phyloP scores from a whole-genome alignment of 202 grass and related monocot species.

The Schoenoplectus triqueter region DNA sequence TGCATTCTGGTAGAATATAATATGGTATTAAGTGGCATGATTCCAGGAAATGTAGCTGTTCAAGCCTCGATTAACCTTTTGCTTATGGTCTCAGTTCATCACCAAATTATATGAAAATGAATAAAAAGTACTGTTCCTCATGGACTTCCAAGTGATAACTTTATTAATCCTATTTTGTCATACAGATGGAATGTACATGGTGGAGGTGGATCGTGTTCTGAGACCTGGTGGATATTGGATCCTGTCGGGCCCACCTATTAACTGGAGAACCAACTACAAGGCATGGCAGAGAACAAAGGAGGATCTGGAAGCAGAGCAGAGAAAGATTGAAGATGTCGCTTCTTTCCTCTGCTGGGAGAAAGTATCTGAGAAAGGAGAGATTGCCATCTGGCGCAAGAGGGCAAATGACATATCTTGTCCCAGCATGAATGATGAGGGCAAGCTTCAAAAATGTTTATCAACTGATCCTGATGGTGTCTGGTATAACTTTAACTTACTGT shows the following conservation, averaged over 20 bases:
- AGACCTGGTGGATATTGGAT: slow-evolving; percentile 98
- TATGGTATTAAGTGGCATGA: background rate
- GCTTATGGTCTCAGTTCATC: background rate
- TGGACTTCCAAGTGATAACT: slow-evolving; percentile 20
- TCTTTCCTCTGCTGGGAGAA: slow-evolving; percentile 94
- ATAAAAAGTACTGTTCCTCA: slow-evolving; percentile 6
- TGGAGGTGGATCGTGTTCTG: slow-evolving; percentile 98
- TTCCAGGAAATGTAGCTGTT: background rate
- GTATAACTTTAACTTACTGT: slow-evolving; percentile 48
- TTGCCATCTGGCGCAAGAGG: slow-evolving; percentile 94
- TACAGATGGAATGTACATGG: slow-evolving; percentile 94
- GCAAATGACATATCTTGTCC: slow-evolving; percentile 76
- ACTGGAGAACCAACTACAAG: slow-evolving; percentile 87
- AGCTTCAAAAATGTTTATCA: slow-evolving; percentile 70
- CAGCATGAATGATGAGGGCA: slow-evolving; percentile 69
- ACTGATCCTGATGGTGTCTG: slow-evolving; percentile 84
- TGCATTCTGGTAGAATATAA: background rate
- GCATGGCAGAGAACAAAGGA: slow-evolving; percentile 86
- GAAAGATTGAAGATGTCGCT: slow-evolving; percentile 94
- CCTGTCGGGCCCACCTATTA: slow-evolving; percentile 92
- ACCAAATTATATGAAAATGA: background rate
- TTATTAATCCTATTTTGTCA: slow-evolving; percentile 34
- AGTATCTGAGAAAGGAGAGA: slow-evolving; percentile 83
- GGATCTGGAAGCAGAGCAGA: slow-evolving; percentile 91
- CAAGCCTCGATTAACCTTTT: background rate